phyloP scores from a whole-genome alignment of 2,329 filamentous ascomycete species.

The Microcyclosporella mali region DNA sequence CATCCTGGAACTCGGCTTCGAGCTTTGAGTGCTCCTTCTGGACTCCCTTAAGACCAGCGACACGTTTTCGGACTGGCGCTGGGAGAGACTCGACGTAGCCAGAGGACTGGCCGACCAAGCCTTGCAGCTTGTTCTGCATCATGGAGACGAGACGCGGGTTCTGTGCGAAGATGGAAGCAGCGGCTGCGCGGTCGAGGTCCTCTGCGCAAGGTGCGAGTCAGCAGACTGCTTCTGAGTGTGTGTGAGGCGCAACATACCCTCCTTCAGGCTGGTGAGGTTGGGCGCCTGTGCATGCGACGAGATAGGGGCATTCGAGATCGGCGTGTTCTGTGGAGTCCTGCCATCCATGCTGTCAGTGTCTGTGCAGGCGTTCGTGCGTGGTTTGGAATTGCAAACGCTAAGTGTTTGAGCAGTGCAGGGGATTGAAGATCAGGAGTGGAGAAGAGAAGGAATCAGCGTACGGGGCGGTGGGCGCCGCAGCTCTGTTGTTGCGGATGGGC shows the following conservation, averaged over 20 bases:
- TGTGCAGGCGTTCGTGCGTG: neutral
- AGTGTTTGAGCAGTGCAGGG: constrained; percentile 2
- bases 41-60: constrained; percentile 92
- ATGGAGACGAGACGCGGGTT: constrained; percentile 92
- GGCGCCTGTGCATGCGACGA: constrained; percentile 96
- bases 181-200: constrained; percentile 78
- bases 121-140: constrained; percentile 94
- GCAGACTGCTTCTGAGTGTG: neutral
- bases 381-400: neutral
- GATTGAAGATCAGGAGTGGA: neutral
- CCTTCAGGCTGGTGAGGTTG: constrained; percentile 88
- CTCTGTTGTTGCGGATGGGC: constrained; percentile 14
- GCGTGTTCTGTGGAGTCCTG: constrained; percentile 98
- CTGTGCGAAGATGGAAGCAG: constrained; percentile 88
- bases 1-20: constrained; percentile 96
- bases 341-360: constrained; percentile 29
- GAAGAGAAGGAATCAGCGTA: constrained; percentile 5
- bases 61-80: constrained; percentile 79
- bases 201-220: constrained; percentile 50
- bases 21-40: constrained; percentile 99
- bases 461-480: constrained; percentile 12
- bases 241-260: constrained; percentile 60
- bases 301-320: constrained; percentile 90
- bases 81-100: constrained; percentile 97
- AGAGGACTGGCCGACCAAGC: constrained; percentile 88